These are phyloP conservation scores for Capsicum chinense DNA, from an alignment of 257 asterid genomes.

Conservation along the genomic window DNA sequence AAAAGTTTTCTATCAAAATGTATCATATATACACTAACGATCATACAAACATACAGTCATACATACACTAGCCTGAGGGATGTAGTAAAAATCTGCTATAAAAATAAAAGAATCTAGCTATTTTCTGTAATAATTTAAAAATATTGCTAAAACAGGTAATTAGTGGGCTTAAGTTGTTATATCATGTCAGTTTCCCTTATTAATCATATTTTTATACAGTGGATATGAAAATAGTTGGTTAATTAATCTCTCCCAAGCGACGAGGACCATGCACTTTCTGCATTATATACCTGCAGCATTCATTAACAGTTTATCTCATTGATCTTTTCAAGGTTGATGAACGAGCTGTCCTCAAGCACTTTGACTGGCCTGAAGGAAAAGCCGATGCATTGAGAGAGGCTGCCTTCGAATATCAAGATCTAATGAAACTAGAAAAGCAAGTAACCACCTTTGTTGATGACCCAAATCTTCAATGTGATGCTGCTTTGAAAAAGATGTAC, in stretches of 20 bases:
- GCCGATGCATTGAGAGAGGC: constrained; percentile 98
- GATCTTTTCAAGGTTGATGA: constrained; percentile 77
- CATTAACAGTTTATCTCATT: constrained; percentile 17
- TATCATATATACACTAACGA: too few relatives aligned
- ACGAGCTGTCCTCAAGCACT: constrained; percentile 94
- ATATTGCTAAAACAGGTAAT: too few relatives aligned
- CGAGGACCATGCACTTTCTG: not conserved
- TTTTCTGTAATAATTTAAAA: too few relatives aligned
- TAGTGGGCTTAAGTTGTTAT: too few relatives aligned
- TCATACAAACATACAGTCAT: too few relatives aligned
- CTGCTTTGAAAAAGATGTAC: constrained; percentile 93
- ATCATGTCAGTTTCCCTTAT: too few relatives aligned
- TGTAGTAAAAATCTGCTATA: too few relatives aligned
- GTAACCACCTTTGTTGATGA: constrained; percentile 80
- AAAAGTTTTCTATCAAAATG: too few relatives aligned
- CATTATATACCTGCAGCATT: not conserved
- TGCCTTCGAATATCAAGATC: constrained; percentile 89
- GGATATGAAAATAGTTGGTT: not conserved
- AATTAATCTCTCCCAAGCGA: not conserved
- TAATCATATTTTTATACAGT: not conserved
- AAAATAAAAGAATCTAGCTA: too few relatives aligned
- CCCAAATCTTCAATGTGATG: constrained; percentile 75
- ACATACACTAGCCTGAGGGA: too few relatives aligned
- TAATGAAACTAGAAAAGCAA: constrained; percentile 81
- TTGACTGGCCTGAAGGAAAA: constrained; percentile 99